A percentile compares a stretch with the other conserved stretches of the same genome.
Conservation (phyloP, 169 alveolate genomes). For the Cryptosporidium viatorum region DNA sequence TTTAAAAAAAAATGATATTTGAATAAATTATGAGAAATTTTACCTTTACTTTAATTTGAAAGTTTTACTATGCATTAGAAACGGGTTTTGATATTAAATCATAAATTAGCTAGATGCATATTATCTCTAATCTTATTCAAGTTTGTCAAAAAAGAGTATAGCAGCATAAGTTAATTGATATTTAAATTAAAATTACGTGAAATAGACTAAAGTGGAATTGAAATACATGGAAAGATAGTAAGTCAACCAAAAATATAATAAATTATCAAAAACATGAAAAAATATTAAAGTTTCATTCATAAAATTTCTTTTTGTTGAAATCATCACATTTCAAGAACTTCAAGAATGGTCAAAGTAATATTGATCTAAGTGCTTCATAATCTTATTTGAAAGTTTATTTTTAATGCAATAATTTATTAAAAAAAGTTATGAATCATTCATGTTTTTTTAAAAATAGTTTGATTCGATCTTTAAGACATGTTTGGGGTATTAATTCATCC, state of each 20-base stretch:
- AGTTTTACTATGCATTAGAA: no score
- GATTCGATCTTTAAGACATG: conserved; percentile 87
- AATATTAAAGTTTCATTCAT: no score
- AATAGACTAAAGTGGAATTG: neutral
- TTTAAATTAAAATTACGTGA: neutral
- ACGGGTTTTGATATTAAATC: no score
- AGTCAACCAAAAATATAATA: neutral
- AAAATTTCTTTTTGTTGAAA: no score
- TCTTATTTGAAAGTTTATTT: neutral
- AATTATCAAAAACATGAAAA: neutral
- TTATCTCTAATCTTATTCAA: neutral
- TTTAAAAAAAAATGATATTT: no score
- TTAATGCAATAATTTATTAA: neutral
- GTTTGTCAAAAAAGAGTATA: no score
- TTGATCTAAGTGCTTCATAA: neutral
- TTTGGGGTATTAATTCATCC: conserved; percentile 88
- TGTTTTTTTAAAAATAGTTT: conserved; percentile 77
- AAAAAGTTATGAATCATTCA: conserved; percentile 5
- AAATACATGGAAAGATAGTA: neutral
- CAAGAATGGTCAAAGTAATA: neutral
- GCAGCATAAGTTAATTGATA: no score
- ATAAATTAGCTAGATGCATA: neutral
- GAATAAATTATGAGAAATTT: no score
- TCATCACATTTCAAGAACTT: neutral
- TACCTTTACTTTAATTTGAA: no score